These are phyloP conservation scores for Kuraishia ogatae DNA, from an alignment of 805 yeast genomes.

Conservation along the genomic window DNA sequence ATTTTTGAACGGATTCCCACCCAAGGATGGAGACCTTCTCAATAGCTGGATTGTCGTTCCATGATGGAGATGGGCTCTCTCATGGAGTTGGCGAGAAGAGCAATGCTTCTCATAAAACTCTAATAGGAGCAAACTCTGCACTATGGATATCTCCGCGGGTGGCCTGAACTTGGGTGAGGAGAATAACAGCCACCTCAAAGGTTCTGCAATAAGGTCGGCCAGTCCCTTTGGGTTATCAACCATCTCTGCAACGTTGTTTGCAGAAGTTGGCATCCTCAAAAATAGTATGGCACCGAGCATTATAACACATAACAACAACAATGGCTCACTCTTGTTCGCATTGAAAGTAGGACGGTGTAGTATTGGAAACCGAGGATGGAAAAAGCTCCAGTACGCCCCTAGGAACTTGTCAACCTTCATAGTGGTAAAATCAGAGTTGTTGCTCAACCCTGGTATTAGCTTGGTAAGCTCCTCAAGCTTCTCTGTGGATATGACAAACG, in stretches of 20 bases:
- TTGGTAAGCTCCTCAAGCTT: conserved; percentile 13
- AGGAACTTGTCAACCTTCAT: conserved; percentile 20
- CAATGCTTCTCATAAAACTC: conserved; percentile 77
- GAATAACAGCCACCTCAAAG: conserved; percentile 64
- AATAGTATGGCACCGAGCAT: conserved; percentile 40
- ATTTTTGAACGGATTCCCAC: conserved; percentile 11
- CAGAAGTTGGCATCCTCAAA: conserved; percentile 18
- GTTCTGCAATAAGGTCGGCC: conserved; percentile 39
- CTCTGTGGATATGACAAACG: background rate
- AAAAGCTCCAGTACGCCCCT: conserved; percentile 44
- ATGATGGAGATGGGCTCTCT: conserved; percentile 78
- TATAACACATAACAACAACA: conserved; percentile 46
- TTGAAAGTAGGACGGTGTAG: conserved; percentile 52
- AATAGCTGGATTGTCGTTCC: conserved; percentile 37
- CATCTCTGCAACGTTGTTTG: conserved; percentile 13
- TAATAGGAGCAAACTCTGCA: conserved; percentile 65
- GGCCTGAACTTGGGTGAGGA: conserved; percentile 65
- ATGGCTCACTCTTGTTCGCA: conserved; percentile 35
- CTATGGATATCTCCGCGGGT: conserved; percentile 68
- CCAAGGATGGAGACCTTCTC: conserved; percentile 9
- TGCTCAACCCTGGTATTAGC: conserved; percentile 17
- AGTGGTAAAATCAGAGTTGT: conserved; percentile 20
- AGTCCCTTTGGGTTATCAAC: conserved; percentile 24
- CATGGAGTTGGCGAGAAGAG: conserved; percentile 62
- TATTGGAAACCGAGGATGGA: conserved; percentile 52